Evolutionary conservation across 768 basidiomycete species (phyloP), one percentile per base, ranked within the genome.

Genomic region (Mycena capillaripes): DNA sequence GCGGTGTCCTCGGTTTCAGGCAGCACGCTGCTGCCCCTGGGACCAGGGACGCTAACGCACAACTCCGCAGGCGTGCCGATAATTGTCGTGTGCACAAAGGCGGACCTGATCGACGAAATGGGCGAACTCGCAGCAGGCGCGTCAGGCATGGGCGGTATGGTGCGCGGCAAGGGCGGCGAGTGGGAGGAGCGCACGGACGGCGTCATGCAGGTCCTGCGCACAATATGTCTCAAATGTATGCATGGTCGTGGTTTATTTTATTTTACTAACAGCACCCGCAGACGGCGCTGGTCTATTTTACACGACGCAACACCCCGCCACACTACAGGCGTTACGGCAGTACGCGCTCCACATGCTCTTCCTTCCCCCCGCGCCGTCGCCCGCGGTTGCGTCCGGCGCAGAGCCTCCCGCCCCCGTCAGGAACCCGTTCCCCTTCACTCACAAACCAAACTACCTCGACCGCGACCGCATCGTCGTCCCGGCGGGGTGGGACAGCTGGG

Each of bases 401-500:
- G 92, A 94, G 48, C 87, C 92, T 10, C 89, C 91, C 38, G 88
- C 90, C 5, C 91, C 93, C 7, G 84, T 85, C 30, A 90, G 92
- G 44, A 95, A 95, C 76, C 90, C 92, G 2, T 98, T 98, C 83
- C 92, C 95, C 0, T 99, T 98, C 82, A 83, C 87, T 4, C 90
- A 95, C 66, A 93, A 94, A 75, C 93, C 98, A 2, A 99, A 98
- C 79, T 93, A 95, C 0, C 85, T 99, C 55, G 98, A 99, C 79
- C 91, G 98, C 36, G 97, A 98, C 78, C 92, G 90, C 16, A 93
- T 98, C 61, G 90, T 98, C 52, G 91, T 99, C 8, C 98, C 97
- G 1, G 90, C 95, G 2, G 98, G 98, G 1, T 99, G 98, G 98
- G 98, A 99, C 79, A 95, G 94, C 75, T 98, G 96, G 95, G 97